Base-by-base conservation (phyloP, 2,329 filamentous ascomycete genomes). In the Alternaria solani region DNA sequence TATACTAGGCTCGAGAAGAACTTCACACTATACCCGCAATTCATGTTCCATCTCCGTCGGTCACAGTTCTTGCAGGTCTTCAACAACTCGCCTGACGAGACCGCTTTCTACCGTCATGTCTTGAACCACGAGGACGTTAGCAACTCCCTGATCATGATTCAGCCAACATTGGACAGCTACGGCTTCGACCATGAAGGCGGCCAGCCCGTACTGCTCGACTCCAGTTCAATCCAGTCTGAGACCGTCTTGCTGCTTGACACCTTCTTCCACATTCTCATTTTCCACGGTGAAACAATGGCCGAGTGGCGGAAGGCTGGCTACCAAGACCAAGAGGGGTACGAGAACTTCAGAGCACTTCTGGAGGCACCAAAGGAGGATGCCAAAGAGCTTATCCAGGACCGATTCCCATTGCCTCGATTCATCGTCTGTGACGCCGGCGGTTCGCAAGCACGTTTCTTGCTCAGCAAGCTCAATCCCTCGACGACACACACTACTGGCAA, bases 241-340 rank as follows among this genome's bases (percentile, higher is more conserved):
- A 96, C 97, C 61, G 92, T 98, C 62, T 86, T 99, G 51, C 88
- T 99, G 11, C 89, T 99, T 56, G 95, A 99, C 74, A 98, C 95
- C 0, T 99, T 99, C 85, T 99, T 99, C 87, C 95, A 99, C 79
- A 99, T 99, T 63, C 88, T 99, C 56, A 99, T 99, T 71, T 99
- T 98, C 87, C 94, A 99, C 73, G 95, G 95, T 64, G 94, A 99
- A 84, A 98, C 94, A 0, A 91, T 98, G 79, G 95, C 95, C 1
- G 93, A 97, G 78, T 99, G 95, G 95, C 89, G 94, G 67, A 98
- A 99, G 80, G 94, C 94, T 18, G 95, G 95, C 1, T 99, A 99
- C 76, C 95, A 99, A 71, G 93, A 97, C 2, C 94, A 98, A 79
- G 94, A 97, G 76, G 95, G 95, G 9, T 99, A 99, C 75, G 95